phyloP scores from a whole-genome alignment of 495 filamentous ascomycete species.

The Penicillium parvum region DNA sequence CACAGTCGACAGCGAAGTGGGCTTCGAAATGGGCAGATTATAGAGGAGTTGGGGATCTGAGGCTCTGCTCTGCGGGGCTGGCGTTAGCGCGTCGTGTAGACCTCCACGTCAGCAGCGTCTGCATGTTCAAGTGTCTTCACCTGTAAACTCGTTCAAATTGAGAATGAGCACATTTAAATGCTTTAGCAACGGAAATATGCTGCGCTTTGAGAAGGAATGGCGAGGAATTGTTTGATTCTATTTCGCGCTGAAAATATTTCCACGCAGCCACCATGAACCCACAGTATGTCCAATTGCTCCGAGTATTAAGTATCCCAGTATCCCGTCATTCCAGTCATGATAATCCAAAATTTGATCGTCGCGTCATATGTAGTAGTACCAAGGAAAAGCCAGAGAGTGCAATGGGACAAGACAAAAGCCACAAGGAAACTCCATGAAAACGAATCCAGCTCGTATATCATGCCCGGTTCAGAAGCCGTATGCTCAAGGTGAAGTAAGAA shows the following conservation, averaged over 20 bases:
- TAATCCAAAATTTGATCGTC: conserved; percentile 11
- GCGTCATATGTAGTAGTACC: conserved; percentile 16
- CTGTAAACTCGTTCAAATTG: no score
- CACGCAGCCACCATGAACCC: no score
- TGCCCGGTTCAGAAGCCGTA: not conserved
- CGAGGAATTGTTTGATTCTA: not conserved
- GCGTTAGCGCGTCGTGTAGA: no score
- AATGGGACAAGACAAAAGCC: not conserved
- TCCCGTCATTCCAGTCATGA: conserved; percentile 9
- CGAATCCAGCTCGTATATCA: conserved; percentile 20
- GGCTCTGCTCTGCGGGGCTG: no score
- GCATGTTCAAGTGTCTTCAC: no score
- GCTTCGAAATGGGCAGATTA: no score
- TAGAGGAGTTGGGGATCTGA: no score
- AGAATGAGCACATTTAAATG: no score
- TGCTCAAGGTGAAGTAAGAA: not conserved
- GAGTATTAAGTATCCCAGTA: conserved; percentile 15
- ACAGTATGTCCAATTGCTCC: conserved; percentile 4
- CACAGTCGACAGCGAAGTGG: no score
- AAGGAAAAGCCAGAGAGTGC: not conserved
- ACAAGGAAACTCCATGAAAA: not conserved
- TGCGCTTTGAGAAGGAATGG: not conserved
- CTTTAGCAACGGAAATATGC: no score
- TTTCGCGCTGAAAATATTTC: no score
- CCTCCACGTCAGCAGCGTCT: no score